Evolutionary conservation across 2,329 filamentous ascomycete species (phyloP).

Genomic region (Aspergillus fumigatus): DNA sequence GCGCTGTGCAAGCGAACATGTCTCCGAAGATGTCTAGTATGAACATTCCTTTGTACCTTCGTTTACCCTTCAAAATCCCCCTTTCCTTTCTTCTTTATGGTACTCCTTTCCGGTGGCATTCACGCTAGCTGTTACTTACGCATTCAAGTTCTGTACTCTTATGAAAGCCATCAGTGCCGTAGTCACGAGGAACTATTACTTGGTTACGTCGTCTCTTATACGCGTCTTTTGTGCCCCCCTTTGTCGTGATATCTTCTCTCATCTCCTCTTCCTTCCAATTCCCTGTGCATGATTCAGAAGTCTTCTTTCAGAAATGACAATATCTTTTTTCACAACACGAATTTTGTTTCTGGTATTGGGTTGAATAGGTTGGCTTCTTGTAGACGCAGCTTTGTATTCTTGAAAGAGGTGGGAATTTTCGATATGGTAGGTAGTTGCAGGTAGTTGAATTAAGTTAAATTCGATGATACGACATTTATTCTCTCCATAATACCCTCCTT

Average conservation of each 20-base stretch:
- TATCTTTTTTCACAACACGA: neutral
- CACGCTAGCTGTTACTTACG: constrained; percentile 13
- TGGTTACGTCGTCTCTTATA: constrained; percentile 4
- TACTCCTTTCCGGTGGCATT: constrained; percentile 7
- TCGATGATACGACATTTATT: neutral
- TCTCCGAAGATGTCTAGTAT: constrained; percentile 5
- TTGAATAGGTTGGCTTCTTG: neutral
- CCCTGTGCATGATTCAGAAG: neutral
- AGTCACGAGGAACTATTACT: constrained; percentile 7
- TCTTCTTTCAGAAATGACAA: neutral
- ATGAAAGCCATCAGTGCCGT: constrained; percentile 10
- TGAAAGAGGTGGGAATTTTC: neutral
- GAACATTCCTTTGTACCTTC: constrained; percentile 7
- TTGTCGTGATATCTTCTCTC: constrained; percentile 1
- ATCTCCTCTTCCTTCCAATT: neutral
- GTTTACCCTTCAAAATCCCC: constrained; percentile 5
- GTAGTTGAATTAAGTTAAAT: neutral
- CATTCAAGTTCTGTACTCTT: constrained; percentile 21
- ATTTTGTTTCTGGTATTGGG: neutral
- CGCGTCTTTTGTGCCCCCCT: neutral
- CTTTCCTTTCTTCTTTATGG: constrained; percentile 3
- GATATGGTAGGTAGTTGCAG: neutral
- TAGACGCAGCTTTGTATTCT: neutral
- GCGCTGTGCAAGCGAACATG: constrained; percentile 7
- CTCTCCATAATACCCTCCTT: neutral